Base-by-base conservation (phyloP, 768 basidiomycete species). In the Hygrocybe punicea region DNA sequence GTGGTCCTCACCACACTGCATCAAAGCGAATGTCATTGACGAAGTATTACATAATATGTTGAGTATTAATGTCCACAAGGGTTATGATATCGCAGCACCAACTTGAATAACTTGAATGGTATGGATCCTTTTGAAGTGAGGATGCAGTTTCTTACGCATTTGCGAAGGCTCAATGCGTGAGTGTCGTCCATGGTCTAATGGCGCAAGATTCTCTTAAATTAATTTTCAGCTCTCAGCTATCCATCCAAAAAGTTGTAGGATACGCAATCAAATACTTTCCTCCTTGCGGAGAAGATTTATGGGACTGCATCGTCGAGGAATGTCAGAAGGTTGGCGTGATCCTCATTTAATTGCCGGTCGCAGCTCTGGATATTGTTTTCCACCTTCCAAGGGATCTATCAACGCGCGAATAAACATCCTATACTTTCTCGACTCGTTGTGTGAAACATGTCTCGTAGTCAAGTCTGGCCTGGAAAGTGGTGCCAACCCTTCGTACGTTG, bases 401-500 rank as follows among this genome's bases (percentile, higher is more conserved):
- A 95, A 97, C 69, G 84, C 88, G 29, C 79, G 92, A n/a, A 95
- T 98, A 63, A 97, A 97, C 70, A 87, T 96, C 58, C 76, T 97
- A 0, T 93, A 96, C 69, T 86, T 95, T 67, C 82, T 98, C 42
- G 93, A 96, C 70, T 85, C 89, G 0, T 79, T 97, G 11, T 93
- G 89, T 69, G 91, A 92, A 65, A 81, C 84, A 0, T 91, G 84
- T 33, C 76, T 90, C 3, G 76, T 87, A 34, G 83, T 84, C 48
- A 87, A 84, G 62, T 81, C 44, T 3, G 54, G 29, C 10, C 47
- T 50, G 19, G 56, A 57, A n/a, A 37, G 24, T 1, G 59, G 56
- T 37, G 39, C 67, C 9, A 69, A 71, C 8, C 80, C 84, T 16
- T 82, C 86, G 40, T 96, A 95, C 59, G 83, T 93, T 14, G 82